Percentiles rank a stretch among this genome's conserved stretches.
Conservation (phyloP, 331 rosid species). For the Ulmus americana region DNA sequence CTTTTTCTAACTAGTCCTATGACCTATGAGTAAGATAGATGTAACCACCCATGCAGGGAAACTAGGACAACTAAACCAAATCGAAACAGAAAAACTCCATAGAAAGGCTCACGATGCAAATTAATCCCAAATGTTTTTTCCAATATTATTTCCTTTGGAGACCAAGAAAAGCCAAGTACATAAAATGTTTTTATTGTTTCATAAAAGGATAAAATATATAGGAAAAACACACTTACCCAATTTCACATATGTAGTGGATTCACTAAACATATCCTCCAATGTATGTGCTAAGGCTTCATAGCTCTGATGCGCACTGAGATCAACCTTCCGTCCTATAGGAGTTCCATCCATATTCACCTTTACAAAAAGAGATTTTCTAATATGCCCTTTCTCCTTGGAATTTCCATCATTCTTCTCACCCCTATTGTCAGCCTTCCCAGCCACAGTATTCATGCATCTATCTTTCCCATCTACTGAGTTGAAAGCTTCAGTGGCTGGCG, state of each 20-base stretch:
- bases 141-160: background rate
- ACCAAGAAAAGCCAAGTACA: background rate
- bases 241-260: slow-evolving; percentile 33
- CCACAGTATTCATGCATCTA: slow-evolving; percentile 27
- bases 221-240: slow-evolving; percentile 39
- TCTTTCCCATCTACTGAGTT: slow-evolving; percentile 36
- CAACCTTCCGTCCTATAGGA: slow-evolving; percentile 84
- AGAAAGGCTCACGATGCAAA: slow-evolving; percentile 7
- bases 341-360: slow-evolving; percentile 91
- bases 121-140: background rate
- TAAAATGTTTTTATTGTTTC: background rate
- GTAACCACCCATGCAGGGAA: no score
- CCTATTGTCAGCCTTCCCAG: slow-evolving; percentile 34
- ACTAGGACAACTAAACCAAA: no score
- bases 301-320: slow-evolving; percentile 65
- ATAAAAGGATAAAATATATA: background rate
- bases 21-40: no score
- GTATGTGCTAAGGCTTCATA: slow-evolving; percentile 64
- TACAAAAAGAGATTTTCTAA: slow-evolving; percentile 52
- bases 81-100: no score
- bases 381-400: slow-evolving; percentile 39
- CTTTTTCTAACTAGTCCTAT: no score
- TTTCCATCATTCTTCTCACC: slow-evolving; percentile 32
- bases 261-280: slow-evolving; percentile 80
- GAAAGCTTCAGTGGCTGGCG: slow-evolving; percentile 45